Conservation (phyloP, 2,329 filamentous ascomycete genomes). For the Aspergillus vadensis region DNA sequence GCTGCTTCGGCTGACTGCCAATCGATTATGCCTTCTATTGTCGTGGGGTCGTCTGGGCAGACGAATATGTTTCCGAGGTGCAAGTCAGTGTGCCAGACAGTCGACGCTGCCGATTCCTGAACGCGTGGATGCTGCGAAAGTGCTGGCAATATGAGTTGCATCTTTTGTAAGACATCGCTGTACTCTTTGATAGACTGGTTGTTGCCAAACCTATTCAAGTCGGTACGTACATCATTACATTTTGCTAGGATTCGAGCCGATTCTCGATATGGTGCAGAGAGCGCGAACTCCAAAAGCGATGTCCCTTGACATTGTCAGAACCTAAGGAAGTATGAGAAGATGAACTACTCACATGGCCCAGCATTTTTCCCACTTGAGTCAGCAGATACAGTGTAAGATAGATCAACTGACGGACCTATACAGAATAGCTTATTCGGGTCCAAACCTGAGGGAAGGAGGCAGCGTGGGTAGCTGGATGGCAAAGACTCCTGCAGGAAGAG, state of each 20-base stretch:
- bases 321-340: not conserved
- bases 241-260: not conserved
- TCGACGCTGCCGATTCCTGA: slow-evolving; percentile 11
- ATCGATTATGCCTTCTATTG: slow-evolving; percentile 29
- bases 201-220: slow-evolving; percentile 17
- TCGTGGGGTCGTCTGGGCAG: slow-evolving; percentile 20
- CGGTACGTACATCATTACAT: slow-evolving; percentile 14
- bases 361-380: not conserved
- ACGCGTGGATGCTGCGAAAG: slow-evolving; percentile 21
- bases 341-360: slow-evolving; percentile 18
- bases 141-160: slow-evolving; percentile 13
- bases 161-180: slow-evolving; percentile 19
- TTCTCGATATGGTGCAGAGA: slow-evolving; percentile 21
- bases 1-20: slow-evolving; percentile 26
- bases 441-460: slow-evolving; percentile 15
- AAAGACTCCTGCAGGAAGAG: slow-evolving; percentile 26
- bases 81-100: slow-evolving; percentile 27
- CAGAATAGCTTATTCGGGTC: slow-evolving; percentile 22
- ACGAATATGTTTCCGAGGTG: slow-evolving; percentile 31
- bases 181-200: slow-evolving; percentile 24
- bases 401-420: slow-evolving; percentile 20
- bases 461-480: slow-evolving; percentile 8
- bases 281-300: slow-evolving; percentile 17
- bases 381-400: not conserved
- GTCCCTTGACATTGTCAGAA: slow-evolving; percentile 16